A percentile compares a stretch with the other conserved stretches of the same genome.
These are phyloP conservation scores for Coemansia guatemalensis DNA, from an alignment of 192 early-diverging fungal species.

Conservation along the genomic window DNA sequence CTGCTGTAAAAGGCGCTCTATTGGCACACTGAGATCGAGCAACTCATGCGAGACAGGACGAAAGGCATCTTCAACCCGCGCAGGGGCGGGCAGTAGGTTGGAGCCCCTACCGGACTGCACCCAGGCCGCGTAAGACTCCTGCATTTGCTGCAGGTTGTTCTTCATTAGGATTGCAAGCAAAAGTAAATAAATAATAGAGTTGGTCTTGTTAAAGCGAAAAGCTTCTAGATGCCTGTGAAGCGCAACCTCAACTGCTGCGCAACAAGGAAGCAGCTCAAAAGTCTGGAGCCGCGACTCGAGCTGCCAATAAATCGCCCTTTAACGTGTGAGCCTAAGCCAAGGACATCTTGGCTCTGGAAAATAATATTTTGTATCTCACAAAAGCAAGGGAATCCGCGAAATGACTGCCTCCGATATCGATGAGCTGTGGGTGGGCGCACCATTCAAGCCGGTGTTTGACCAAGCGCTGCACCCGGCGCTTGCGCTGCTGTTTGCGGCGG, in stretches of 20 bases:
- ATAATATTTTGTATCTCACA: no score
- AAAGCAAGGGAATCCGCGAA: background rate
- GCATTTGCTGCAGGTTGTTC: conserved; percentile 31
- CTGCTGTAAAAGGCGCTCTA: conserved; percentile 24
- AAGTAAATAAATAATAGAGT: background rate
- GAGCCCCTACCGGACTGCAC: conserved; percentile 24
- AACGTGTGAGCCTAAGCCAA: no score
- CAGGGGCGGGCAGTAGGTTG: conserved; percentile 2
- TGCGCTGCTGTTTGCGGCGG: conserved; percentile 21
- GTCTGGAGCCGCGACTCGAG: no score
- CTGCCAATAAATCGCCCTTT: no score
- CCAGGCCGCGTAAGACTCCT: conserved; percentile 35
- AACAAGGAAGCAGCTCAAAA: background rate
- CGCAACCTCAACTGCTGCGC: conserved; percentile 4
- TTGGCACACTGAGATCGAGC: conserved; percentile 30
- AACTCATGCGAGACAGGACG: conserved; percentile 18
- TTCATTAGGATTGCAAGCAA: conserved; percentile 23
- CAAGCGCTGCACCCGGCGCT: conserved; percentile 31
- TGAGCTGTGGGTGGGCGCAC: conserved; percentile 32
- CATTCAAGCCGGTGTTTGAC: conserved; percentile 33
- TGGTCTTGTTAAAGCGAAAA: background rate
- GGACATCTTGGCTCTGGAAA: no score
- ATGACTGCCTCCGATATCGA: conserved; percentile 25
- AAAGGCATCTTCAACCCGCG: conserved; percentile 8
- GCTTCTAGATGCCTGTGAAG: background rate